Conservation (phyloP, 306 rosid species). For the Fragaria vesca region DNA sequence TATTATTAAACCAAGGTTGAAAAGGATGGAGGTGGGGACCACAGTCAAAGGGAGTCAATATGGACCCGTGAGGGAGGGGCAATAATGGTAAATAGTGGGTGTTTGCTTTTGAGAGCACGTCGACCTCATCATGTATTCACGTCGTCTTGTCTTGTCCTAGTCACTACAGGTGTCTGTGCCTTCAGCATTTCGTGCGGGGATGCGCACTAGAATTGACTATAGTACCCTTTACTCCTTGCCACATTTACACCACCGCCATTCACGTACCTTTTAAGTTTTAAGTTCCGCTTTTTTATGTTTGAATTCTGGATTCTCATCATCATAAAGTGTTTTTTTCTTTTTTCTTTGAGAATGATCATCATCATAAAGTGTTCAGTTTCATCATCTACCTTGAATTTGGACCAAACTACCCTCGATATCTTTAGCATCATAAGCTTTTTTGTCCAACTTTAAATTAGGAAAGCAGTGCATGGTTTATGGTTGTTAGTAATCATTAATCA, state of each 20-base stretch:
- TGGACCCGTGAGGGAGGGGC: background rate
- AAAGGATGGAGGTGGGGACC: background rate
- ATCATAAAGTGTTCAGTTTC: too few species aligned
- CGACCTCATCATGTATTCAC: constrained; percentile 3
- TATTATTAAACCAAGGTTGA: background rate
- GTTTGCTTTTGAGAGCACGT: background rate
- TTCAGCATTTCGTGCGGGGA: background rate
- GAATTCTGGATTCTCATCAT: background rate
- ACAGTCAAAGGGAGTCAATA: background rate
- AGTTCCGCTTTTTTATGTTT: constrained; percentile 13
- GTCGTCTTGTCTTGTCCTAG: constrained; percentile 7
- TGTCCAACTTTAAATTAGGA: too few species aligned
- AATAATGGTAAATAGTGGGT: background rate
- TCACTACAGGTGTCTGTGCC: background rate
- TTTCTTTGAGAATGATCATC: too few species aligned
- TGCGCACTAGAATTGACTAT: background rate
- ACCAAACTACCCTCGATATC: constrained; percentile 1
- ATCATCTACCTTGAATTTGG: background rate
- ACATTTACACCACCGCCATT: background rate
- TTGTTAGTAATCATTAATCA: background rate
- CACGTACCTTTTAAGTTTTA: background rate
- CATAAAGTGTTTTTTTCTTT: too few species aligned
- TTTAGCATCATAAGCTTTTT: background rate
- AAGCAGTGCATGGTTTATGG: background rate
- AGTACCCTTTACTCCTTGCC: background rate